A percentile compares a stretch with the other conserved stretches of the same genome.
Evolutionary conservation across 2,329 filamentous ascomycete genomes (phyloP).

Genomic region (Neodidymelliopsis sp.): DNA sequence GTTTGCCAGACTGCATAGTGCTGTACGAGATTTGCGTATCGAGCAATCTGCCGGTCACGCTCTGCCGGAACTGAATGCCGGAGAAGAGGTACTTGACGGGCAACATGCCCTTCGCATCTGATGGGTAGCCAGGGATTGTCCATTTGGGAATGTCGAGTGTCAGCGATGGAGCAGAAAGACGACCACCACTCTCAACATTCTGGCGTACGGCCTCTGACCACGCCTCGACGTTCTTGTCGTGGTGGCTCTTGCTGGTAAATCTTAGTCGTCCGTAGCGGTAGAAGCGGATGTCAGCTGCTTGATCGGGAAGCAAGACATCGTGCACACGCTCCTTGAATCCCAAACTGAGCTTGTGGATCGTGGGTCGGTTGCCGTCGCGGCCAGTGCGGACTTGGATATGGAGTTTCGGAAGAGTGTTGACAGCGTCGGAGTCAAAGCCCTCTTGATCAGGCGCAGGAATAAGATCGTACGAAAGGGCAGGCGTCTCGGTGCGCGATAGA

Average conservation of each 20-base stretch:
- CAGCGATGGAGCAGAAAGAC: constrained; percentile 39
- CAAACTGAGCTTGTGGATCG: constrained; percentile 31
- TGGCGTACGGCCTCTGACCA: constrained; percentile 28
- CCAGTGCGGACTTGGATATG: constrained; percentile 31
- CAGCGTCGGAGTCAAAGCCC: constrained; percentile 13
- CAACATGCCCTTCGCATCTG: constrained; percentile 11
- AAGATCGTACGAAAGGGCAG: constrained; percentile 36
- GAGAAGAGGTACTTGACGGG: constrained; percentile 39
- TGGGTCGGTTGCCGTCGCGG: constrained; percentile 16
- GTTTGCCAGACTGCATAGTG: constrained; percentile 38
- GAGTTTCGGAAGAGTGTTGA: constrained; percentile 32
- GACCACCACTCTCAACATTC: constrained; percentile 39
- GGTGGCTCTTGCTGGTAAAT: constrained; percentile 15
- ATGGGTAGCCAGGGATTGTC: constrained; percentile 29
- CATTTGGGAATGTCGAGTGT: constrained; percentile 39
- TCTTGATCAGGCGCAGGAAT: constrained; percentile 27
- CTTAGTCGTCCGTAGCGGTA: constrained; percentile 22
- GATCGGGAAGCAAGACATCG: constrained; percentile 42
- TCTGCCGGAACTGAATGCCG: constrained; percentile 40
- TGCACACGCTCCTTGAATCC: constrained; percentile 31
- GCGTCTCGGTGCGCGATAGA: constrained; percentile 14
- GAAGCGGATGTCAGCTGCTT: constrained; percentile 42
- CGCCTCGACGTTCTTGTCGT: constrained; percentile 22
- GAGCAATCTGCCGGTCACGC: constrained; percentile 23
- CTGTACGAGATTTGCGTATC: constrained; percentile 24